Percentiles rank a stretch among this genome's conserved stretches.
These are phyloP conservation scores for Dimargaris cristalligena DNA, from an alignment of 192 early-diverging fungal species.

Conservation along the genomic window DNA sequence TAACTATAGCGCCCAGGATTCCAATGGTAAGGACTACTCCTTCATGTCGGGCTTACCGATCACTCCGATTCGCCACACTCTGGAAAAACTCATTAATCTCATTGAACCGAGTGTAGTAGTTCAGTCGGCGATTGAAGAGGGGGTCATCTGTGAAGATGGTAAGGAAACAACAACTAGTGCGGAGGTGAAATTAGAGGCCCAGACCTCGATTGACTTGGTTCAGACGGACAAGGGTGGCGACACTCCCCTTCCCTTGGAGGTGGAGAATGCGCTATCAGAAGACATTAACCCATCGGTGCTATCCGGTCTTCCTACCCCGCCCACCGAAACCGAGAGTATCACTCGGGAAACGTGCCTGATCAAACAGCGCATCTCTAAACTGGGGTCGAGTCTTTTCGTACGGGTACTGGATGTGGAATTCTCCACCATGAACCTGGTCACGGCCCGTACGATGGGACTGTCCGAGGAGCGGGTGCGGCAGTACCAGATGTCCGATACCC, in stretches of 20 bases:
- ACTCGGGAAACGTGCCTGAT: not conserved
- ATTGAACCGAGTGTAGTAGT: too few relatives aligned
- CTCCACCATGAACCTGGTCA: conserved; percentile 3
- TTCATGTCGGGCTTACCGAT: conserved; percentile 38
- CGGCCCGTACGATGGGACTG: conserved; percentile 16
- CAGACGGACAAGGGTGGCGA: too few relatives aligned
- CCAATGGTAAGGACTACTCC: conserved; percentile 40
- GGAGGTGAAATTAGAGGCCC: too few relatives aligned
- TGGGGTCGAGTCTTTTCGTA: not conserved
- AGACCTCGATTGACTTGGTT: too few relatives aligned
- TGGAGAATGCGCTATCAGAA: too few relatives aligned
- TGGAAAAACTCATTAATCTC: conserved; percentile 18
- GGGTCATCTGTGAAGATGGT: too few relatives aligned
- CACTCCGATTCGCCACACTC: conserved; percentile 20
- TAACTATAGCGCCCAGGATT: conserved; percentile 54
- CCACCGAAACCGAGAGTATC: not conserved
- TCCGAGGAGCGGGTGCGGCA: conserved; percentile 6
- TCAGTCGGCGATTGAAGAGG: too few relatives aligned
- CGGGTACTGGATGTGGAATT: conserved; percentile 20
- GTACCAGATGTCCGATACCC: not conserved
- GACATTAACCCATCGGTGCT: too few relatives aligned
- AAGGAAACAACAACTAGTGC: too few relatives aligned
- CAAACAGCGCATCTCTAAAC: not conserved
- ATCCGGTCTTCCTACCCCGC: too few relatives aligned
- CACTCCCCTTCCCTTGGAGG: too few relatives aligned